Percentiles rank a stretch among this genome's conserved stretches.
These are phyloP conservation scores for Tricladium varicosporioides DNA, from an alignment of 2,329 filamentous ascomycete genomes.

Conservation along the genomic window DNA sequence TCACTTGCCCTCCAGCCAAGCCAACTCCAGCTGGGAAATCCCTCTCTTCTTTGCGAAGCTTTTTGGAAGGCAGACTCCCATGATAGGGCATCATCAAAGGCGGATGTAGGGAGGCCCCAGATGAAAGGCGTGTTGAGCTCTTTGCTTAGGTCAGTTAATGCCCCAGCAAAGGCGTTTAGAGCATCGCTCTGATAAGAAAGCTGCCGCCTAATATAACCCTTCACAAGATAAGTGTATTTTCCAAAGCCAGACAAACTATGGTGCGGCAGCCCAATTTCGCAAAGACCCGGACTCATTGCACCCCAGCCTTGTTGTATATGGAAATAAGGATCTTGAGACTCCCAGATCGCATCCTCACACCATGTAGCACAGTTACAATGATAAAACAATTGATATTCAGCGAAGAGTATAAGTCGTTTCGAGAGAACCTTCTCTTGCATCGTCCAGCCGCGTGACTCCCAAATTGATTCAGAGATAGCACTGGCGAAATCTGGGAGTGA, in stretches of 20 bases:
- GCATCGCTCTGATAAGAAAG: conserved; percentile 2
- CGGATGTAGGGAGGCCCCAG: conserved; percentile 1
- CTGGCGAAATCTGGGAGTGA: neutral
- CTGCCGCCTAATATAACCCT: neutral
- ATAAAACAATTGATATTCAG: conserved; percentile 2
- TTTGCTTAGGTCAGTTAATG: conserved; percentile 1
- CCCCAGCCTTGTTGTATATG: neutral
- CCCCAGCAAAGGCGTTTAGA: conserved; percentile 2
- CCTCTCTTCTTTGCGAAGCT: neutral
- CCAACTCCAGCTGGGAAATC: conserved; percentile 5
- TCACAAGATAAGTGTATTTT: conserved; percentile 1
- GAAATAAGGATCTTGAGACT: neutral
- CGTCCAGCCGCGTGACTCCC: conserved; percentile 6
- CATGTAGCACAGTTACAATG: neutral
- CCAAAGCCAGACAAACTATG: neutral
- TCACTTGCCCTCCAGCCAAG: conserved; percentile 1
- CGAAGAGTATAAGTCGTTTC: conserved; percentile 1
- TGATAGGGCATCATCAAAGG: neutral
- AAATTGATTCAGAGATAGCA: neutral
- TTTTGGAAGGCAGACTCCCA: neutral
- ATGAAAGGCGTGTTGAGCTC: neutral
- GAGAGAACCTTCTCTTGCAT: conserved; percentile 7
- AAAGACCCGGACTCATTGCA: neutral
- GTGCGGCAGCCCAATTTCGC: neutral
- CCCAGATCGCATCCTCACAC: conserved; percentile 5